Evolutionary conservation across 139 green algal species (phyloP).

Genomic region (Micractinium conductrix): DNA sequence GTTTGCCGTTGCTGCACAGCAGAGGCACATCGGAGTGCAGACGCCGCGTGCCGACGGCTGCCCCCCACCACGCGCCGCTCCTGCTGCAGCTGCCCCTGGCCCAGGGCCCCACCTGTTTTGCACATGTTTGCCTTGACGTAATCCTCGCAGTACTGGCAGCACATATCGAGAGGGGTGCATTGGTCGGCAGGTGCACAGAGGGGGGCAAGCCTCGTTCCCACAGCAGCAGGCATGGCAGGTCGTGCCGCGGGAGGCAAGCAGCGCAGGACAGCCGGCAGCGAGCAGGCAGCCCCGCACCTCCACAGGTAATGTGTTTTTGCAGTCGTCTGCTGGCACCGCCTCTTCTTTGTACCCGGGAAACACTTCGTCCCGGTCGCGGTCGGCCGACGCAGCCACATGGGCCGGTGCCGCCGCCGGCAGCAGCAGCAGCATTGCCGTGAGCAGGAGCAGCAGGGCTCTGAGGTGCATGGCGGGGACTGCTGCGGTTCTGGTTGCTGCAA

Average conservation of each 20-base stretch:
- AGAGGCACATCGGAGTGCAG: no score
- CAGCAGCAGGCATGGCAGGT: no score
- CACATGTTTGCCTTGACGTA: slow-evolving; percentile 10
- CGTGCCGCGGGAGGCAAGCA: no score
- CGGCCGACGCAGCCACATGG: no score
- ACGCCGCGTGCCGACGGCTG: no score
- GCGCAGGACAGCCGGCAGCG: no score
- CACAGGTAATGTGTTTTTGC: not conserved
- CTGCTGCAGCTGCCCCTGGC: not conserved
- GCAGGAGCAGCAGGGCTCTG: not conserved
- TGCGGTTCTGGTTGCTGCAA: not conserved
- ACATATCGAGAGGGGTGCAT: no score
- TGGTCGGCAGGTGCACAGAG: no score
- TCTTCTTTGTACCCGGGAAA: slow-evolving; percentile 30
- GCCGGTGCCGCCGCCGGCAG: not conserved
- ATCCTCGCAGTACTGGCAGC: slow-evolving; percentile 12
- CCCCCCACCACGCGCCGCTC: no score
- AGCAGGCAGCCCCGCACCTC: no score
- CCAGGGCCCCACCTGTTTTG: not conserved
- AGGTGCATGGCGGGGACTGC: not conserved
- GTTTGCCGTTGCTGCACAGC: no score
- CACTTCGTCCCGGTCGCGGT: not conserved
- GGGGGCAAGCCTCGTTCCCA: no score
- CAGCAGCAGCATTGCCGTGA: not conserved
- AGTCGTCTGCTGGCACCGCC: not conserved